Percentiles rank a stretch among this genome's conserved stretches.
phyloP scores from a whole-genome alignment of 805 yeast species.

The Suhomyces vadensis region DNA sequence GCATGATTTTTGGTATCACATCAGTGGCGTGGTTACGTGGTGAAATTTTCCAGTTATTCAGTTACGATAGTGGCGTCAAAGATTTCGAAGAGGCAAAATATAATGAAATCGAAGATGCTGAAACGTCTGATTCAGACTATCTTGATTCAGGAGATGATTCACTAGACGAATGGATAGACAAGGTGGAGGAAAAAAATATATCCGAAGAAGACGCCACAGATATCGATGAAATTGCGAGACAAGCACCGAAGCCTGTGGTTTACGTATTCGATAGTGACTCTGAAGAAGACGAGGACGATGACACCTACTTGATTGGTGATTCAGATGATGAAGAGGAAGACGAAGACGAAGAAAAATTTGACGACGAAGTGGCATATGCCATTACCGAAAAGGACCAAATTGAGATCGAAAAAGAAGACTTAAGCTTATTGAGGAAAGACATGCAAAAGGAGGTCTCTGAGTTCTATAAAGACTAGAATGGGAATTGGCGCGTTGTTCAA shows the following conservation, averaged over 20 bases:
- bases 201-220: constrained; percentile 15
- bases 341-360: constrained; percentile 4
- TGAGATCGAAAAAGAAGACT: background rate
- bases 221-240: constrained; percentile 10
- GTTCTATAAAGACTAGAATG: constrained; percentile 11
- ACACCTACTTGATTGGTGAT: constrained; percentile 10
- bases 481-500: background rate
- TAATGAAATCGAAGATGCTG: constrained; percentile 14
- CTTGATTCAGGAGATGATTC: constrained; percentile 16
- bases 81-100: constrained; percentile 13
- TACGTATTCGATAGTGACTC: constrained; percentile 9
- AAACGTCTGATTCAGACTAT: constrained; percentile 17
- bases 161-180: constrained; percentile 22
- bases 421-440: constrained; percentile 10
- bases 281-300: constrained; percentile 19
- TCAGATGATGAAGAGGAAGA: constrained; percentile 11
- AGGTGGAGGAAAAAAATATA: constrained; percentile 16
- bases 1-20: constrained; percentile 31
- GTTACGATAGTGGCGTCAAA: constrained; percentile 23
- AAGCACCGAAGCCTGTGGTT: constrained; percentile 4
- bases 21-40: constrained; percentile 36
- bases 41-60: constrained; percentile 45
- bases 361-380: constrained; percentile 6
- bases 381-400: background rate
- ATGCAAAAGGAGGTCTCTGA: constrained; percentile 6